Evolutionary conservation across 2,329 filamentous ascomycete species (phyloP).

Genomic region (Ilyonectria sp.): DNA sequence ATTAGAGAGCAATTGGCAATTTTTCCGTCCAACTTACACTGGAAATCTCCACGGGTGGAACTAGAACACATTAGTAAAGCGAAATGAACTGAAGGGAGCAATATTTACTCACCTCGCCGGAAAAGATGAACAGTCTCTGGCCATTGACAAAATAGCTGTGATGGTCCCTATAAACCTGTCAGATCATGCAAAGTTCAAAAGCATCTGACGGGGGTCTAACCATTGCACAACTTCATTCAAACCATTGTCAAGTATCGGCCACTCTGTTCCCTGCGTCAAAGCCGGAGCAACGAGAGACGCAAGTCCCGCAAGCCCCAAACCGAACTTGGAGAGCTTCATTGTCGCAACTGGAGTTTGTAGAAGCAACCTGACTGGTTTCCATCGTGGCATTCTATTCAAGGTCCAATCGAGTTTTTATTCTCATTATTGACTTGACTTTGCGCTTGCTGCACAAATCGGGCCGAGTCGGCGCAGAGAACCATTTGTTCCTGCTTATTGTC

Average conservation of each 20-base stretch:
- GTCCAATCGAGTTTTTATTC: not conserved
- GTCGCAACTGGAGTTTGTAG: not conserved
- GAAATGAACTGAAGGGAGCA: not conserved
- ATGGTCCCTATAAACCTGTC: constrained; percentile 52
- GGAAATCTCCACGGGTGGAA: constrained; percentile 61
- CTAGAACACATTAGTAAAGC: constrained; percentile 35
- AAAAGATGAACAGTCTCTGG: constrained; percentile 59
- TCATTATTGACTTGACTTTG: not conserved
- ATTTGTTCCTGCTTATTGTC: not conserved
- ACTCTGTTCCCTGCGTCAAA: constrained; percentile 20
- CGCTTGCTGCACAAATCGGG: not conserved
- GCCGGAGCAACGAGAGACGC: constrained; percentile 1
- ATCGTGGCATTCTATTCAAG: not conserved
- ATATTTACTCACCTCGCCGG: constrained; percentile 53
- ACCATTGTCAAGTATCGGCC: constrained; percentile 52
- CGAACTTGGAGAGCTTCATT: constrained; percentile 13
- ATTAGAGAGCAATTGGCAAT: not conserved
- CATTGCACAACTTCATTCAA: constrained; percentile 53
- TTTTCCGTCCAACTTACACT: constrained; percentile 49
- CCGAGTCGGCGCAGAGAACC: not conserved
- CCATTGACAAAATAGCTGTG: constrained; percentile 59
- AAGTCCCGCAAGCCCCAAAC: constrained; percentile 10
- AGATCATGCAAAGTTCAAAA: not conserved
- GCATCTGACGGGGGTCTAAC: constrained; percentile 29
- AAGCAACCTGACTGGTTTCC: not conserved